Base-by-base conservation (phyloP, 768 basidiomycete species). In the Termitomyces sp. region DNA sequence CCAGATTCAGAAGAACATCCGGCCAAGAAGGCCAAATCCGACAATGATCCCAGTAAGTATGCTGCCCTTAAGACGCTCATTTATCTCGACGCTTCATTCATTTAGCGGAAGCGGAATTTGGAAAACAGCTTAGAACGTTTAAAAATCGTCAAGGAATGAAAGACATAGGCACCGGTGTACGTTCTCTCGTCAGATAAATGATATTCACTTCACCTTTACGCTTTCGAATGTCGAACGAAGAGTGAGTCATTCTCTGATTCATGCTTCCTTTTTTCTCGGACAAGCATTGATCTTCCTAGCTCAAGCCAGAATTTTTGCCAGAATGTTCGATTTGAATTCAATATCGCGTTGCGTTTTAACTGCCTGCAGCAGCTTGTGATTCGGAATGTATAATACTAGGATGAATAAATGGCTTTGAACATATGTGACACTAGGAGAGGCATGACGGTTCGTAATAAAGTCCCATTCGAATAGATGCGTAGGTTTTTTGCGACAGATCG, bases 101-200 rank as follows among this genome's bases (percentile, higher is more conserved):
- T 41, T 28, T n/a, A 43, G 52, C 52, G 5, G 52, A 53, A 44
- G 74, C 66, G n/a, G 66, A 72, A 54, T 78, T 79, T 60, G 66
- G 71, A 58, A 72, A 74, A 49, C 70, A 78, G 61, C 74, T 78
- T 21, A 70, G 73, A 58, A 70, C 64, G 54, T 74, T 60, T 23
- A 55, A 74, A 55, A 61, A 65, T 2, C 68, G 70, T n/a, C 63
- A 68, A 39, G 73, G 72, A 52, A 72, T 77, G 59, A 79, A 78
- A 62, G 75, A 76, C 46, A 61, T 68, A 45, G 77, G 76, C 44
- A 76, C 67, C 34, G 76, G 76, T 45, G 69, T 78, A 52, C 62
- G 76, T 49, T 71, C 78, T 19, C 70, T 78, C 39, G 70, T 79
- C 52, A 79, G 79, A 64, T 80, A 62, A 63, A 23, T 37, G 41